Percentiles rank a stretch among this genome's conserved stretches.
phyloP scores from a whole-genome alignment of 352 stramenopile species.

The Globisporangium nagaii region DNA sequence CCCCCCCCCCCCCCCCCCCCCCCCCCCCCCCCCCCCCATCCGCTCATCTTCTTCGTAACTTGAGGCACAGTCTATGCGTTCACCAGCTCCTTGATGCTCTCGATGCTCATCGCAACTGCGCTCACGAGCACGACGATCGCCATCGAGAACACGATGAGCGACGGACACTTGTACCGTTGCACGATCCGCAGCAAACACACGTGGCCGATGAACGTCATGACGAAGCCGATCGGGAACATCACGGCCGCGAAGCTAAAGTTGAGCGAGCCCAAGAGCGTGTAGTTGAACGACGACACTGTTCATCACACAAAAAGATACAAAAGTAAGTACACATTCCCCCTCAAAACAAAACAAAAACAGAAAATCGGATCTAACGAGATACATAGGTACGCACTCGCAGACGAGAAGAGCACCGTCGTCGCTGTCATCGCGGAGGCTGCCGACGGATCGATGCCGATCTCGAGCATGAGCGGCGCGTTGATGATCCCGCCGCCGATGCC shows the following conservation, averaged over 20 bases:
- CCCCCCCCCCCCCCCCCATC: too few relatives aligned
- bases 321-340: slow-evolving; percentile 6
- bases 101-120: slow-evolving; percentile 55
- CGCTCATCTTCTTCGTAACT: too few relatives aligned
- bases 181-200: slow-evolving; percentile 44
- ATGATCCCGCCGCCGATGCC: slow-evolving; percentile 95
- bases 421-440: slow-evolving; percentile 89
- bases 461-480: slow-evolving; percentile 92
- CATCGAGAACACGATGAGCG: slow-evolving; percentile 69
- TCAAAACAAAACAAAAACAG: not conserved
- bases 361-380: not conserved
- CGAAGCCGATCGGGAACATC: slow-evolving; percentile 53
- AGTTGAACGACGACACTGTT: slow-evolving; percentile 62
- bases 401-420: slow-evolving; percentile 64
- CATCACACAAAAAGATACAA: not conserved
- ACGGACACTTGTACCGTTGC: slow-evolving; percentile 54
- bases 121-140: slow-evolving; percentile 58
- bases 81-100: slow-evolving; percentile 37
- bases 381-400: slow-evolving; percentile 41
- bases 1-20: too few relatives aligned
- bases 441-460: slow-evolving; percentile 85
- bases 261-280: slow-evolving; percentile 45
- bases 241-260: slow-evolving; percentile 37
- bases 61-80: too few relatives aligned
- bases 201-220: slow-evolving; percentile 54